Evolutionary conservation across 106 monocot genomes (phyloP).

Genomic region (Acorus calamus): DNA sequence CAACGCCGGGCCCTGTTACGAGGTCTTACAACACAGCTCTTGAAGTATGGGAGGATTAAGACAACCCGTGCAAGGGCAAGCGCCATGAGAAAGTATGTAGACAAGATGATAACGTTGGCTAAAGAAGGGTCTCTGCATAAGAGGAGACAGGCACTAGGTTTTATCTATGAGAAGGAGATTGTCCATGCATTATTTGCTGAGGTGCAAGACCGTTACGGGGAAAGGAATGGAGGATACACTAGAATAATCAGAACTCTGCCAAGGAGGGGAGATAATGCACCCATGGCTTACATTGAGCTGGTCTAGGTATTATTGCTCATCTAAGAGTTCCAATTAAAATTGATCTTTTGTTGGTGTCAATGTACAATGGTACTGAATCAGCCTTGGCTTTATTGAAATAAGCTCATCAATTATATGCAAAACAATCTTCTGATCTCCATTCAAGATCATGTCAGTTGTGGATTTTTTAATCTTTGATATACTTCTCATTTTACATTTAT

Average conservation of each 20-base stretch:
- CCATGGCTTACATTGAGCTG: slow-evolving; percentile 98
- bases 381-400: too few species aligned
- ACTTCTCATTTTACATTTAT: too few species aligned
- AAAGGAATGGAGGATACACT: slow-evolving; percentile 94
- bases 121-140: slow-evolving; percentile 97
- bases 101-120: slow-evolving; percentile 93
- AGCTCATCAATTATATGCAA: too few species aligned
- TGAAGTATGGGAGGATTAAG: slow-evolving; percentile 89
- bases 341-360: not conserved
- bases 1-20: slow-evolving; percentile 82
- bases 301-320: slow-evolving; percentile 44
- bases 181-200: slow-evolving; percentile 93
- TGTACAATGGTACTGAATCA: not conserved
- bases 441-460: too few species aligned
- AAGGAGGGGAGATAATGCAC: slow-evolving; percentile 93
- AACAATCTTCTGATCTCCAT: too few species aligned
- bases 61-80: slow-evolving; percentile 87
- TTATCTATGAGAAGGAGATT: slow-evolving; percentile 95
- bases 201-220: slow-evolving; percentile 86
- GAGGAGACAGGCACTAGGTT: slow-evolving; percentile 90
- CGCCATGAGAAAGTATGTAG: slow-evolving; percentile 83
- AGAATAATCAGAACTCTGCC: slow-evolving; percentile 85
- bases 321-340: not conserved
- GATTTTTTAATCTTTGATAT: too few species aligned
- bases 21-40: slow-evolving; percentile 78